Evolutionary conservation across 139 green algal genomes (phyloP), one percentile per base, ranked within the genome.

Genomic region (Coelastrella sp.): DNA sequence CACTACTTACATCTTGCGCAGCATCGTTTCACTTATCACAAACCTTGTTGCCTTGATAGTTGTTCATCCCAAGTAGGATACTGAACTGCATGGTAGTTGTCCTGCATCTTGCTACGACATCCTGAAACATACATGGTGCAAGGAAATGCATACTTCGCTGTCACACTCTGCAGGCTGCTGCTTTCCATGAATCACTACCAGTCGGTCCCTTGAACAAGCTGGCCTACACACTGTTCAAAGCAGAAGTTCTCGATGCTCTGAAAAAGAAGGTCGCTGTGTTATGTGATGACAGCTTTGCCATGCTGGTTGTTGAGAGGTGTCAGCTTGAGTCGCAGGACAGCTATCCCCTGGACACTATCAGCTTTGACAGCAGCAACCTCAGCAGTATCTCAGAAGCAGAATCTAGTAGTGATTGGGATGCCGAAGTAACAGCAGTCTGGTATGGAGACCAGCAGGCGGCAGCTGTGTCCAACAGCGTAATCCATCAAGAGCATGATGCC

Each of bases 201-300:
- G n/a, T 79, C 35, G 50, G 45, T 23, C 25, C 50, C 5, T n/a
- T 90, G 9, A 73, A 90, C 66, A 41, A 27, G 45, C 38, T 85
- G 25, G 79, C 79, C 1, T 83, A 63, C 79, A 82, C 73, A 7
- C 67, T 88, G 41, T 88, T 90, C 82, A 81, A 86, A 67, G 87
- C 74, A 23, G 87, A 90, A 73, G 83, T 90, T 9, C 57, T 88
- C 5, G 67, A 83, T n/a, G 71, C 50, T 4, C 37, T 90, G 7
- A 72, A 84, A 50, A 72, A 64, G 7, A 87, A 86, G 35, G 30
- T 63, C 15, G 32, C 45, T 6, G 30, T 81, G 15, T 25, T 83
- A 9, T n/a, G 23, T 17, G 37, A 69, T n/a, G 74, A 64, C n/a
- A 64, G 53, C 40, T 90, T 84, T 41, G 76, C 87, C 1, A 73